These are phyloP conservation scores for Nitzschia sp. DNA, from an alignment of 108 stramenopile species.

Conservation along the genomic window DNA sequence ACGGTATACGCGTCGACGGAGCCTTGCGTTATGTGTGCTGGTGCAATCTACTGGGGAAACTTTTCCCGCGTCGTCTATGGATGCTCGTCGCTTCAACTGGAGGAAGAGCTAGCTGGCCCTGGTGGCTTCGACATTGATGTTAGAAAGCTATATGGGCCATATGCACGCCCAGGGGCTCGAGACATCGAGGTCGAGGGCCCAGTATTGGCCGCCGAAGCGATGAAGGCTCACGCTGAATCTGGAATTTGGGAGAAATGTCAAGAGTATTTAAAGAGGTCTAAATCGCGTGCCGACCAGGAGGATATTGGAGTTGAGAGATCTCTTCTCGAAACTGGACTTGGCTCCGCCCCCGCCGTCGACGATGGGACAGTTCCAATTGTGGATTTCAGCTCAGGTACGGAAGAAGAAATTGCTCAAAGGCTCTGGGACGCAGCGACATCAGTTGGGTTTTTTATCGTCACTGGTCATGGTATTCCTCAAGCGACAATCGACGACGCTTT, in stretches of 20 bases:
- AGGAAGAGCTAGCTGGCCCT: conserved; percentile 24
- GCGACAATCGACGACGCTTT: conserved; percentile 33
- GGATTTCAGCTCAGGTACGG: conserved; percentile 22
- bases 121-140: conserved; percentile 40
- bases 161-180: conserved; percentile 12
- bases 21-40: conserved; percentile 50
- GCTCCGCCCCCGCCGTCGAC: conserved; percentile 19
- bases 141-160: conserved; percentile 15
- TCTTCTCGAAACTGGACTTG: conserved; percentile 24
- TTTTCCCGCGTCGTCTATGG: conserved; percentile 32
- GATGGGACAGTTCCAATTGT: conserved; percentile 34
- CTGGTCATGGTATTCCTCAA: conserved; percentile 46
- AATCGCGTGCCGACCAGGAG: background rate
- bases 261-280: background rate
- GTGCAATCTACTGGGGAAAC: conserved; percentile 40
- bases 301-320: conserved; percentile 34
- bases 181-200: conserved; percentile 24
- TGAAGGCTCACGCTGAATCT: conserved; percentile 22
- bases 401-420: conserved; percentile 32
- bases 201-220: conserved; percentile 17
- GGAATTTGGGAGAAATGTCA: conserved; percentile 24
- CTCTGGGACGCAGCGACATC: conserved; percentile 47
- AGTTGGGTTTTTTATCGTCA: conserved; percentile 50
- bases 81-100: conserved; percentile 15
- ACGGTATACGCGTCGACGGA: conserved; percentile 38